These are phyloP conservation scores for Microdochium nivale DNA, from an alignment of 2,329 filamentous ascomycete species.

Conservation along the genomic window DNA sequence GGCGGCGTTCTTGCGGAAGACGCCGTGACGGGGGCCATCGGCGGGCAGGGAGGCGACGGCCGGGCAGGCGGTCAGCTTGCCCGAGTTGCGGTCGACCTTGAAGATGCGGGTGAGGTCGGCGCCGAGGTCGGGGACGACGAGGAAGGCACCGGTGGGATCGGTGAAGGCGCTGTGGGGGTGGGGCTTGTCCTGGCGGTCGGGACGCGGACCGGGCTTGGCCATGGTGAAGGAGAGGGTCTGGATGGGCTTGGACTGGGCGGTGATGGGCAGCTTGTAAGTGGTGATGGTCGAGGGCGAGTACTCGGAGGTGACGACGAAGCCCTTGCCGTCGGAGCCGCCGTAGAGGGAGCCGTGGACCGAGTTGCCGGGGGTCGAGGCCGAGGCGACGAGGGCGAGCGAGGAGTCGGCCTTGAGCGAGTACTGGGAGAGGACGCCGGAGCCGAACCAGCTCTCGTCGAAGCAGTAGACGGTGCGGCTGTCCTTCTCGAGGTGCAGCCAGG, in stretches of 20 bases:
- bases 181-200: slow-evolving; percentile 43
- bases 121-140: slow-evolving; percentile 59
- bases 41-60: slow-evolving; percentile 29
- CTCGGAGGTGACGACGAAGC: background rate
- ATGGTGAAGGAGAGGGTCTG: background rate
- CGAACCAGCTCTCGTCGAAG: background rate
- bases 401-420: background rate
- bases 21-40: slow-evolving; percentile 54
- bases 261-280: background rate
- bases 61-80: slow-evolving; percentile 27
- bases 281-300: background rate
- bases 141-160: slow-evolving; percentile 54
- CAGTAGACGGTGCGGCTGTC: background rate
- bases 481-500: background rate
- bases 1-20: slow-evolving; percentile 40
- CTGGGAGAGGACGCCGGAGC: background rate
- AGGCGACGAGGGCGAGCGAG: background rate
- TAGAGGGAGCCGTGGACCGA: background rate
- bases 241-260: slow-evolving; percentile 1
- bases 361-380: background rate
- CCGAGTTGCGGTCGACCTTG: slow-evolving; percentile 30
- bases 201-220: slow-evolving; percentile 24
- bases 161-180: slow-evolving; percentile 58
- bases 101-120: slow-evolving; percentile 53
- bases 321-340: background rate